Evolutionary conservation across 2,329 filamentous ascomycete species (phyloP), one percentile per base, ranked within the genome.

Genomic region (Penicillium sp.): DNA sequence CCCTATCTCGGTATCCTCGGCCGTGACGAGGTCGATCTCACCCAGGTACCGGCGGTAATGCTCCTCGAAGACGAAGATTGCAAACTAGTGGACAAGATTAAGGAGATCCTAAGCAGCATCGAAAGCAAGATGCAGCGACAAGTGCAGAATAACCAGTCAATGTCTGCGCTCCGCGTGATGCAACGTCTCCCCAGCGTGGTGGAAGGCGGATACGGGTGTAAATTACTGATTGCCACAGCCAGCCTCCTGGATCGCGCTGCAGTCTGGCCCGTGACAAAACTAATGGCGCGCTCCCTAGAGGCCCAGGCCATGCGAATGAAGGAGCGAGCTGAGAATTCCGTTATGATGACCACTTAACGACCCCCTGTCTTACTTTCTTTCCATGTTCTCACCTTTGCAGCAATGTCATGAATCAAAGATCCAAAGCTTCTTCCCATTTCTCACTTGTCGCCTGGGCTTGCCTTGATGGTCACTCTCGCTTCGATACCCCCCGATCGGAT

Each of bases 11-110:
- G 92, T 4, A 83, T 96, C 5, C 79, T 97, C 1, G 92, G 92
- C 10, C 85, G 87, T 50, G 88, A 95, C 55, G 80, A 87, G 0
- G 81, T 93, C 29, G 89, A 96, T 61, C 79, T 89, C 44, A 77
- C 78, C 0, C 85, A 91, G 58, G 87, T 95, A 6, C 89, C 90
- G 2, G 89, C 86, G 2, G 87, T 95, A 49, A 89, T 96, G 82
- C 80, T 96, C 3, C 78, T 97, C 1, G 91, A 96, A 63, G 88
- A 93, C 15, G 92, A 97, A 65, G 92, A 98, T 58, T 81, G 87
- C 57, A 92, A 92, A 68, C 77, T 97, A 1, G 74, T 97, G 6
- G 78, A 81, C 39, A 95, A 95, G 72, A 83, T 96, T 23, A 81
- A 87, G 57, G 86, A 89, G 55, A 86, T 97, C 8, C 73, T 96